phyloP scores from a whole-genome alignment of 2,329 filamentous ascomycete genomes.

The Fusarium buxicola region DNA sequence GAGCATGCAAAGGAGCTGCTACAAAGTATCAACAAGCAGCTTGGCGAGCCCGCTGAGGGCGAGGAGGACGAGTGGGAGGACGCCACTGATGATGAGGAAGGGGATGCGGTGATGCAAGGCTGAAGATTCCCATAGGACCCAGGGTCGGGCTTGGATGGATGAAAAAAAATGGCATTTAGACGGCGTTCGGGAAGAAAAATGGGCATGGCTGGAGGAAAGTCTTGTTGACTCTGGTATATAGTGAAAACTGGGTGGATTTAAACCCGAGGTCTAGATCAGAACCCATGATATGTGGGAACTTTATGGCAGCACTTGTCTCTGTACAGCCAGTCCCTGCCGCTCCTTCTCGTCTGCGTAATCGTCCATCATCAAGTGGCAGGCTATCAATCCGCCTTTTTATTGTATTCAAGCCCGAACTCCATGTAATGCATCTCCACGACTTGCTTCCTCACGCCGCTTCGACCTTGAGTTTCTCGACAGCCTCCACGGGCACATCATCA shows the following conservation, averaged over 20 bases:
- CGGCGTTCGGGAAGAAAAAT: constrained; percentile 44
- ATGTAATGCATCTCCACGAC: constrained; percentile 37
- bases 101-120: constrained; percentile 69
- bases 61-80: constrained; percentile 68
- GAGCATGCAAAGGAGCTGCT: constrained; percentile 81
- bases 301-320: constrained; percentile 1
- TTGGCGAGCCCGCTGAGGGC: constrained; percentile 69
- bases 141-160: constrained; percentile 20
- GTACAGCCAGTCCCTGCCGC: neutral
- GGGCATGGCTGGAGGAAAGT: constrained; percentile 37
- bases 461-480: constrained; percentile 78
- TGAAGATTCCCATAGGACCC: constrained; percentile 42
- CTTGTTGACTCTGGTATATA: constrained; percentile 36
- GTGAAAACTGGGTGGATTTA: constrained; percentile 32
- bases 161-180: constrained; percentile 39
- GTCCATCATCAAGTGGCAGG: constrained; percentile 21
- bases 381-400: constrained; percentile 23
- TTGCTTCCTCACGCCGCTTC: constrained; percentile 55
- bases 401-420: constrained; percentile 44
- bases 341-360: constrained; percentile 12
- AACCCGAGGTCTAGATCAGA: constrained; percentile 37
- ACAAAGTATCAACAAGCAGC: constrained; percentile 69
- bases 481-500: constrained; percentile 71
- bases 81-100: constrained; percentile 63
- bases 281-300: constrained; percentile 23